Conservation (phyloP, 2,329 filamentous ascomycete species). For the Ilyonectria destructans region DNA sequence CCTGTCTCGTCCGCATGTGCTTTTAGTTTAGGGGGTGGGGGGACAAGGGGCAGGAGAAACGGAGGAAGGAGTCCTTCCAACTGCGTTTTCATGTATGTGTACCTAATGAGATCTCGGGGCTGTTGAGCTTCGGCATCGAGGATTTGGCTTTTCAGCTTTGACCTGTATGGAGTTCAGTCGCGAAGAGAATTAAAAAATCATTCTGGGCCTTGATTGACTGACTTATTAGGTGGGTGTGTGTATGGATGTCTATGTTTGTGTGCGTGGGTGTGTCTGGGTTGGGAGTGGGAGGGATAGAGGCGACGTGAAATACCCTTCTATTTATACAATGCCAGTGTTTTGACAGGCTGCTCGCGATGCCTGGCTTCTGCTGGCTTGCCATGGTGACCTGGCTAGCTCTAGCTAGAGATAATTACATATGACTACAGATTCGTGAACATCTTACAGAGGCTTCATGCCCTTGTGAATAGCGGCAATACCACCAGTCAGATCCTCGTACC, state of each 20-base stretch:
- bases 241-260: slow-evolving; percentile 22
- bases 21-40: slow-evolving; percentile 34
- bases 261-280: slow-evolving; percentile 20
- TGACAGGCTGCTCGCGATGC: slow-evolving; percentile 35
- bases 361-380: not conserved
- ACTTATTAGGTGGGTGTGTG: not conserved
- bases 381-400: slow-evolving; percentile 25
- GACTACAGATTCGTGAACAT: slow-evolving; percentile 21
- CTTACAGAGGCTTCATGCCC: slow-evolving; percentile 84
- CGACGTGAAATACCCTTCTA: slow-evolving; percentile 44
- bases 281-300: slow-evolving; percentile 25
- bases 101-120: slow-evolving; percentile 57
- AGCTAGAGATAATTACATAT: slow-evolving; percentile 45
- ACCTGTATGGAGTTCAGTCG: slow-evolving; percentile 54
- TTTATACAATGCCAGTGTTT: slow-evolving; percentile 43
- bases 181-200: slow-evolving; percentile 51
- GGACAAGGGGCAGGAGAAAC: slow-evolving; percentile 43
- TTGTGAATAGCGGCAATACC: slow-evolving; percentile 98
- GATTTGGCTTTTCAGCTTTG: slow-evolving; percentile 52
- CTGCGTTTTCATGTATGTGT: slow-evolving; percentile 55
- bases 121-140: slow-evolving; percentile 48
- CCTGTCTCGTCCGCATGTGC: slow-evolving; percentile 44
- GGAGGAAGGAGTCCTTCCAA: slow-evolving; percentile 41
- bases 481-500: slow-evolving; percentile 92
- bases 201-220: slow-evolving; percentile 45